Base-by-base conservation (phyloP, 139 green algal genomes). In the Desmodesmus armatus region DNA sequence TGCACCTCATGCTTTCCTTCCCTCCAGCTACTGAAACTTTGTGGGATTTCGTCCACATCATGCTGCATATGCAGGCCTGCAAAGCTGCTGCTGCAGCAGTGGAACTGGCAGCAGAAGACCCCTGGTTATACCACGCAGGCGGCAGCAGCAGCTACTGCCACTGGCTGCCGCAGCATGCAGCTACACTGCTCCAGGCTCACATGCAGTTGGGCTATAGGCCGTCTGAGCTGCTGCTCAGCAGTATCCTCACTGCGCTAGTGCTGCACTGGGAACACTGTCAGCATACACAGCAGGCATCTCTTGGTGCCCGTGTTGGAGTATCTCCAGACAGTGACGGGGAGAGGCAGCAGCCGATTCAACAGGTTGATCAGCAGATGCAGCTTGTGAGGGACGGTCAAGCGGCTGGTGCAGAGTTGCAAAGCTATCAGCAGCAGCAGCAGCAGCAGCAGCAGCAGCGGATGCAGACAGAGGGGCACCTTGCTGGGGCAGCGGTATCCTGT, bases 61-160 rank as follows among this genome's bases (percentile, higher is more conserved):
- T 55, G 47, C 47, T 13, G 13, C 47, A 13, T 19, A 29, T 23
- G 2, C 71, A 79, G 41, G 71, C 71, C n/a, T 53, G 35, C 29
- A 62, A 53, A 35, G 44, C 71, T 19, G 71, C 71, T 55, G 71
- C 71, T 21, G 43, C 71, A 62, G 71, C 71, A 25, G 27, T 79
- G 2, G 71, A 79, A 43, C 43, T 65, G 71, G 43, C 62, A 17
- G n/a, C 43, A 39, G 13, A 5, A 31, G 13, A 21, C 29, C 49
- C 49, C 6, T 5, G 69, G 15, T 29, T 53, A 17, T 81, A 81
- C 21, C 5, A 69, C 23, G 33, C 15, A 69, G 47, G 21, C 69
- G 17, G 39, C 40, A 53, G 39, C 74, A 53, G 74, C 74, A 9
- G 21, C 39, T 81, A 70, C 74, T 81, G 74, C 51, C 74, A 81